Evolutionary conservation across 108 stramenopile species (phyloP), one percentile per base, ranked within the genome.

Genomic region (Thalassiosira profunda): DNA sequence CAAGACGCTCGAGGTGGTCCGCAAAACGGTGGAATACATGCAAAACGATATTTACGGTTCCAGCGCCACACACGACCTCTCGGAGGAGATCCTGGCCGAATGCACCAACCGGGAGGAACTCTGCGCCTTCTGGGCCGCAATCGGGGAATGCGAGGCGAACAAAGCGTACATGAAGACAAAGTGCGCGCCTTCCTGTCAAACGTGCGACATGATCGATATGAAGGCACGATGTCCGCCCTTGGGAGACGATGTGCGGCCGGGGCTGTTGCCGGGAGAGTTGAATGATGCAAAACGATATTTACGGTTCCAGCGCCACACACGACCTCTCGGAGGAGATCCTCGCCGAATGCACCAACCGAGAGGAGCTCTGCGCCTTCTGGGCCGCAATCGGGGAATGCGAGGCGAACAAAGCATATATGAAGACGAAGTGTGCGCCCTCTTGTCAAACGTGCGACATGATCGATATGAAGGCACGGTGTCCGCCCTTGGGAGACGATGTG

Each of bases 281-380:
- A 21, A 72, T 72, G 71, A 86, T 90, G 82, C 42, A 77, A 33
- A 90, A 82, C 36, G 86, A 88, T 15, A 58, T 86, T 3, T 60
- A 72, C 31, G 42, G 20, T 14, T 35, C 68, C 9, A 74, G 69
- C n/a, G 38, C 78, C n/a, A 73, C 43, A 20, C 36, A 76, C 53
- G 15, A 53, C 8, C 55, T 92, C 7, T 80, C 87, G 8, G 33
- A 49, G 18, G 29, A 68, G 15, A 44, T 89, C 30, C 23, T 65
- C 18, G 81, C 63, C 2, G 55, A 74, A 30, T 95, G 94, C 46
- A 31, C n/a, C 15, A 93, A 93, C 58, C 43, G 49, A 17, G 63
- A 95, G 45, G 76, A 76, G 3, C 55, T 86, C 1, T 92, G 93
- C 73, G 63, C 81, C 11, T 92, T 82, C 62, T 95, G 93, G 93